Base-by-base conservation (phyloP, 768 basidiomycete species). In the Rhizopogon salebrosus region DNA sequence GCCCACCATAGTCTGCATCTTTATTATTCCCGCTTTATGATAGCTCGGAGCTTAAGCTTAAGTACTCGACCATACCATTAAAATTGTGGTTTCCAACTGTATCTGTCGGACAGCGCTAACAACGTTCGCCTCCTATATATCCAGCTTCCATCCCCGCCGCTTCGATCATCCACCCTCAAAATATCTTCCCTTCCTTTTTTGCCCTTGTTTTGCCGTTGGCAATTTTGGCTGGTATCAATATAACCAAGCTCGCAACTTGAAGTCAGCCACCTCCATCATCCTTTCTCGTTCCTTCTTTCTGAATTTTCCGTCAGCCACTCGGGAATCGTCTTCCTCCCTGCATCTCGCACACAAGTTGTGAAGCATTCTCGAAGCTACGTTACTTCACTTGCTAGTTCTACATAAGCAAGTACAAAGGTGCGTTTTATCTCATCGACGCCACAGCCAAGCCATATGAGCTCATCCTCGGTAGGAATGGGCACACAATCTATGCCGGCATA, bases 111-210 rank as follows among this genome's bases (percentile, higher is more conserved):
- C 8, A 9, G 8, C 7, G 27, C 7, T 9, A 34, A 13, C 11
- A 41, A 29, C 18, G 11, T 20, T 31, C 29, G 43, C 43, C 43
- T 46, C 45, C 45, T 46, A 46, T 46, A 46, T 34, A 46, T 46
- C 45, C 16, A 16, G 14, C 31, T 31, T 46, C 45, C 35, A 34
- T 46, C 29, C 20, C 27, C 27, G n/a, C 43, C 18, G 11, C 20
- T 22, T 34, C 45, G 45, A 46, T 46, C 45, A 46, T 45, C 43
- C 20, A n/a, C 20, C 43, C 29, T 46, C 43, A 46, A 45, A 34
- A 46, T 46, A 34, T 22, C 8, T 14, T 22, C 31, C 29, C 22
- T 46, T 34, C 22, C 31, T 34, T 46, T 45, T 46, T 46, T 46
- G 11, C 27, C 18, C 3, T 46, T 46, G 14, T 46, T 34, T 46